Percentiles rank a stretch among this genome's conserved stretches.
Conservation (phyloP, 495 filamentous ascomycete genomes). For the Penicillium ochrochloron region DNA sequence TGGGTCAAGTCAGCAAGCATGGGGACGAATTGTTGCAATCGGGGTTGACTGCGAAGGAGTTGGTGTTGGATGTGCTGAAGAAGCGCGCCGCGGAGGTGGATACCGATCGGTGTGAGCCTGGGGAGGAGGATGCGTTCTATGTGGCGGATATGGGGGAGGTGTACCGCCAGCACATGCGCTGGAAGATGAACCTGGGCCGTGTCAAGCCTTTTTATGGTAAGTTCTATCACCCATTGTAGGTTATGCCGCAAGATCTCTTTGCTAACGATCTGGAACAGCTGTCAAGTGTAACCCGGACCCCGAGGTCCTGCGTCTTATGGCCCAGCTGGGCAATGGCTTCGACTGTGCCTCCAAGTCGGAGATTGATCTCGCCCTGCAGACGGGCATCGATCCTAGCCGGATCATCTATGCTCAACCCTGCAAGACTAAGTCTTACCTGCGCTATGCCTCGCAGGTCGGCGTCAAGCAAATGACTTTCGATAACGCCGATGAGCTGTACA, state of each 20-base stretch:
- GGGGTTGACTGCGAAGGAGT: constrained; percentile 53
- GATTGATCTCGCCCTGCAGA: constrained; percentile 85
- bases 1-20: constrained; percentile 39
- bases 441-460: constrained; percentile 77
- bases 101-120: constrained; percentile 81
- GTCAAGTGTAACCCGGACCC: constrained; percentile 98
- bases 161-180: constrained; percentile 96
- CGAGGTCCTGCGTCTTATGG: constrained; percentile 84
- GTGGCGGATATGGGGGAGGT: constrained; percentile 98
- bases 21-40: constrained; percentile 50
- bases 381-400: constrained; percentile 84
- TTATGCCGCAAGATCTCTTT: neutral
- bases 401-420: constrained; percentile 99
- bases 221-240: constrained; percentile 28
- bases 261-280: constrained; percentile 53
- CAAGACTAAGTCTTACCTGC: constrained; percentile 97
- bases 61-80: constrained; percentile 82
- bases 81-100: constrained; percentile 80
- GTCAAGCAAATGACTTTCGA: constrained; percentile 99
- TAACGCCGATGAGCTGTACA: constrained; percentile 96
- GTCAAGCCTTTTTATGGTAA: constrained; percentile 97
- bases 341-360: constrained; percentile 98
- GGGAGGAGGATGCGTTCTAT: constrained; percentile 96
- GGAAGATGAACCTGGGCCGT: constrained; percentile 90
- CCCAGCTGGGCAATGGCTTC: constrained; percentile 88